These are phyloP conservation scores for Lactarius hatsudake DNA, from an alignment of 768 basidiomycete genomes.

Conservation along the genomic window DNA sequence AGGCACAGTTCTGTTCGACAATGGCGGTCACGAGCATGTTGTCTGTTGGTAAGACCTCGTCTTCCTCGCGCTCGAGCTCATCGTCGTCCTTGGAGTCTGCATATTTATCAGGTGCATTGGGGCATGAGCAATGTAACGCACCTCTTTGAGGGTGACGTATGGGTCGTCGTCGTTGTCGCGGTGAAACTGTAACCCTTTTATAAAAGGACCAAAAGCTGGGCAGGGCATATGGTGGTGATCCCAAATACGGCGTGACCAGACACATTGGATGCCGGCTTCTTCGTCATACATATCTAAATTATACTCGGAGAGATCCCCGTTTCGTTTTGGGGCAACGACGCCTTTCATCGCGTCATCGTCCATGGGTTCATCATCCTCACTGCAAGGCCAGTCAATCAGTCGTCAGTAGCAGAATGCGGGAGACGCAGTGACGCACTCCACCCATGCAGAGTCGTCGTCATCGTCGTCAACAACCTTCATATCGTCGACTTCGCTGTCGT, in stretches of 20 bases:
- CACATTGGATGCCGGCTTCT: conserved; percentile 42
- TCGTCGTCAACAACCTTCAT: conserved; percentile 43
- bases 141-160: conserved; percentile 94
- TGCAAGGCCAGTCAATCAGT: conserved; percentile 37
- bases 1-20: conserved; percentile 94
- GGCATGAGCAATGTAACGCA: conserved; percentile 37
- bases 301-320: conserved; percentile 73
- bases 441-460: conserved; percentile 60
- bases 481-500: conserved; percentile 61
- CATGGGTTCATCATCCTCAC: conserved; percentile 58
- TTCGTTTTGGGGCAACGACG: conserved; percentile 32
- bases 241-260: conserved; percentile 11
- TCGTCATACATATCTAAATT: conserved; percentile 87
- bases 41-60: conserved; percentile 86
- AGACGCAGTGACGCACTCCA: conserved; percentile 66
- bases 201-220: conserved; percentile 64
- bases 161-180: conserved; percentile 92
- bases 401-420: conserved; percentile 23
- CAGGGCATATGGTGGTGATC: conserved; percentile 22
- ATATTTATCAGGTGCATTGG: conserved; percentile 9
- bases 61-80: conserved; percentile 83
- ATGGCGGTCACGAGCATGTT: conserved; percentile 90
- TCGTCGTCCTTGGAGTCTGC: conserved; percentile 52
- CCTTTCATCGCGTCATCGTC: conserved; percentile 46
- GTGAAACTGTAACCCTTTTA: conserved; percentile 92